A percentile compares a stretch with the other conserved stretches of the same genome.
phyloP scores from a whole-genome alignment of 345 rosid genomes.

The Garcia nutans region DNA sequence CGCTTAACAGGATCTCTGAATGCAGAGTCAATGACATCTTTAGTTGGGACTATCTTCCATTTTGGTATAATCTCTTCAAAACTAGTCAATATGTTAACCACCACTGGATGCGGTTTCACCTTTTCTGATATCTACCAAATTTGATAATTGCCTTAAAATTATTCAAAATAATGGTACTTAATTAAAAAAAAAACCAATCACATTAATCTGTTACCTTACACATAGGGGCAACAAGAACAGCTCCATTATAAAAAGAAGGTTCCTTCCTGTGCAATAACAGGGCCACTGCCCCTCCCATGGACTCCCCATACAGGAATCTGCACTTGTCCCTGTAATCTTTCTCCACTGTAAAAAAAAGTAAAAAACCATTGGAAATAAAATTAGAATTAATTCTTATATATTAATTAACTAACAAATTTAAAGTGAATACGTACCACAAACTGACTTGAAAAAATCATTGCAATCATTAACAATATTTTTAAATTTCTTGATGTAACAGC shows the following conservation, averaged over 20 bases:
- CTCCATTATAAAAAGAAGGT: constrained; percentile 81
- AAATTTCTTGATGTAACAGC: constrained; percentile 92
- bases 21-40: constrained; percentile 76
- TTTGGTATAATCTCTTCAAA: constrained; percentile 87
- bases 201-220: constrained; percentile 61
- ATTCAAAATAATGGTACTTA: not conserved
- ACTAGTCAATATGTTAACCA: constrained; percentile 69
- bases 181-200: too few species aligned
- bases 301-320: constrained; percentile 93
- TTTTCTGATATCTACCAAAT: constrained; percentile 76
- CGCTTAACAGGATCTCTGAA: constrained; percentile 83
- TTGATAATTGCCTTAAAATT: not conserved
- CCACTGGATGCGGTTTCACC: constrained; percentile 88
- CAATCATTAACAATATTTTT: constrained; percentile 68
- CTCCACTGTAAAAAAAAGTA: constrained; percentile 45
- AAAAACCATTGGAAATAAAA: not conserved
- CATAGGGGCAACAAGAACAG: constrained; percentile 95
- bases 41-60: constrained; percentile 96
- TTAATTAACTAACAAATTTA: too few species aligned
- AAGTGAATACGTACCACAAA: constrained; percentile 46
- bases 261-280: constrained; percentile 78
- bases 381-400: too few species aligned
- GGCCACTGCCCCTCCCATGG: constrained; percentile 98
- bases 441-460: constrained; percentile 61
- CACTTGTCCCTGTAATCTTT: constrained; percentile 69